Evolutionary conservation across 768 basidiomycete species (phyloP).

Genomic region (Dioszegia hungarica): DNA sequence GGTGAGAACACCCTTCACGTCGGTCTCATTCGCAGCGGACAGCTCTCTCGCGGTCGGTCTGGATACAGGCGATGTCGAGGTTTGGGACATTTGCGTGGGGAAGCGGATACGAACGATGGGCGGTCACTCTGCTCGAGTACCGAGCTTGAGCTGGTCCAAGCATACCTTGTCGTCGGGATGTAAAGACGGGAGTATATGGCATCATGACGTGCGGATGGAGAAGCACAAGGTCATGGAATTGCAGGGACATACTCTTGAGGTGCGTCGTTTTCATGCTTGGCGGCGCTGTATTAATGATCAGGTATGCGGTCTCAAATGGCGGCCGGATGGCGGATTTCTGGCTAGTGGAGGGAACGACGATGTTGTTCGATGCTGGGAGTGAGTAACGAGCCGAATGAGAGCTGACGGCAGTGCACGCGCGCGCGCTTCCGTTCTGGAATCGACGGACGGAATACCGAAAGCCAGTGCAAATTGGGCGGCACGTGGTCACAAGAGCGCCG

Average conservation of each 20-base stretch:
- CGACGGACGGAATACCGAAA: slow-evolving; percentile 34
- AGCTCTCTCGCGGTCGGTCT: slow-evolving; percentile 72
- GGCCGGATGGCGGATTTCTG: slow-evolving; percentile 74
- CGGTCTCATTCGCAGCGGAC: slow-evolving; percentile 52
- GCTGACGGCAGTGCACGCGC: slow-evolving; percentile 40
- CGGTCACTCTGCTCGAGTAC: slow-evolving; percentile 73
- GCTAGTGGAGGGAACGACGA: slow-evolving; percentile 97
- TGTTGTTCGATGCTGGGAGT: slow-evolving; percentile 96
- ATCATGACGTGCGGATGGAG: slow-evolving; percentile 86
- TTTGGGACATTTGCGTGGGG: slow-evolving; percentile 84
- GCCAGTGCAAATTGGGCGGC: slow-evolving; percentile 75
- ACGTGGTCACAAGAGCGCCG: slow-evolving; percentile 80
- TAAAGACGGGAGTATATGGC: slow-evolving; percentile 89
- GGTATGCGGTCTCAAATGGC: slow-evolving; percentile 80
- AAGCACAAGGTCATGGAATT: slow-evolving; percentile 86
- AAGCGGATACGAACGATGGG: slow-evolving; percentile 84
- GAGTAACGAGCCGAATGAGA: slow-evolving; percentile 55
- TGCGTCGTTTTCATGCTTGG: too few relatives aligned
- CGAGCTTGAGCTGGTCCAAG: slow-evolving; percentile 77
- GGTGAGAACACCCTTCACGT: slow-evolving; percentile 35
- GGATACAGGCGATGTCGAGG: slow-evolving; percentile 77
- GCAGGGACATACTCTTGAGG: slow-evolving; percentile 83
- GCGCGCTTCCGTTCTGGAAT: slow-evolving; percentile 43
- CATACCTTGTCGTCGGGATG: slow-evolving; percentile 85
- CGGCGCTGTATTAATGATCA: not conserved